Conservation (phyloP, 179 eudicot genomes). For the Sideroxylon spinosum region DNA sequence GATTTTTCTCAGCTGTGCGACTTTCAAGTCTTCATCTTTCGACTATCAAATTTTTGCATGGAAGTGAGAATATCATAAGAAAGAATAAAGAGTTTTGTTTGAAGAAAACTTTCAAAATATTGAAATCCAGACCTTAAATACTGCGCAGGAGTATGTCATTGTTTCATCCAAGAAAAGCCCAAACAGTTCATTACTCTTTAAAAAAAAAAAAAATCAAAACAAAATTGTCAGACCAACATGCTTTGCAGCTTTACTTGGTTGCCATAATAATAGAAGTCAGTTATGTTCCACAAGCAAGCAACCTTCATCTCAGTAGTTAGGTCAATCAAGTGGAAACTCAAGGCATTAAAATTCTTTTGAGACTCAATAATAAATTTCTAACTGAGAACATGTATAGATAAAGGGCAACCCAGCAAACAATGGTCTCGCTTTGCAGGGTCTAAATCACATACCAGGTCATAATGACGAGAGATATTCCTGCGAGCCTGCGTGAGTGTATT, state of each 20-base stretch:
- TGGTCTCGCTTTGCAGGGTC: no score
- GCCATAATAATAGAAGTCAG: neutral
- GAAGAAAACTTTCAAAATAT: neutral
- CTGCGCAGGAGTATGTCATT: conserved; percentile 90
- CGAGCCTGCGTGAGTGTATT: conserved; percentile 93
- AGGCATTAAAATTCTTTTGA: neutral
- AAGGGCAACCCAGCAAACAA: no score
- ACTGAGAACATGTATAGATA: neutral
- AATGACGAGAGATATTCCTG: conserved; percentile 84
- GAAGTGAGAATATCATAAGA: neutral
- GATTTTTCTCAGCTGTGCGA: conserved; percentile 77
- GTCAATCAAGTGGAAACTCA: neutral
- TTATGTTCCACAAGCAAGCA: neutral
- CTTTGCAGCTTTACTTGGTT: neutral
- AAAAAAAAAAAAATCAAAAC: conserved; percentile 11
- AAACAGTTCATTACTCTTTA: conserved; percentile 85
- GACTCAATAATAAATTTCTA: neutral
- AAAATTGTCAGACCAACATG: neutral
- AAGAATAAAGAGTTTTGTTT: neutral
- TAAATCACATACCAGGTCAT: conserved; percentile 66
- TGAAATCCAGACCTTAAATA: conserved; percentile 64
- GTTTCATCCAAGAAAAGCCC: conserved; percentile 89
- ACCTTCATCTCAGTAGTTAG: neutral
- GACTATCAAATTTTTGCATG: conserved; percentile 34
- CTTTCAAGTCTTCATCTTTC: conserved; percentile 68